Evolutionary conservation across 148 eudicot genomes (phyloP).

Genomic region (Amaranthus palmeri): DNA sequence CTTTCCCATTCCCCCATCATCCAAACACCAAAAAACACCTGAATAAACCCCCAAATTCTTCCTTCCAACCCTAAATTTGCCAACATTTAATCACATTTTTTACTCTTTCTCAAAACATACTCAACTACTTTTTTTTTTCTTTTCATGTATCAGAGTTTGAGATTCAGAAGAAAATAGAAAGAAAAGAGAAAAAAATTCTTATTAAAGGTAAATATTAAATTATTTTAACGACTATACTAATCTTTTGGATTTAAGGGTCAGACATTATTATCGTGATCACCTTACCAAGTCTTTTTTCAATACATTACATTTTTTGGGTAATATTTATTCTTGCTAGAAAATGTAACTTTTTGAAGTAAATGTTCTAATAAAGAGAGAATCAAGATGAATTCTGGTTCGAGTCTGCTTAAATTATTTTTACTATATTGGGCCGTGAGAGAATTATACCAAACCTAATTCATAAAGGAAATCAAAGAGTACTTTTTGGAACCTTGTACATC

Average conservation of each 20-base stretch:
- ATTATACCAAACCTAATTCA: conserved; percentile 24
- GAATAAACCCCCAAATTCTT: not conserved
- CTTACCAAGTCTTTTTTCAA: no score
- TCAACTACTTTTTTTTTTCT: no score
- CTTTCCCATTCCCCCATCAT: not conserved
- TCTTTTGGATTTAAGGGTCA: no score
- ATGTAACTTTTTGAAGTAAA: conserved; percentile 8
- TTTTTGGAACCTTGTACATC: conserved; percentile 12
- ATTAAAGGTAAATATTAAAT: conserved; percentile 15
- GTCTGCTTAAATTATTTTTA: no score
- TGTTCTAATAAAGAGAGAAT: conserved; percentile 5
- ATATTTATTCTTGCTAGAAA: conserved; percentile 8
- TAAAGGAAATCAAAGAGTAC: conserved; percentile 1
- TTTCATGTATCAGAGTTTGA: not conserved
- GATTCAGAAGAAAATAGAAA: conserved; percentile 4
- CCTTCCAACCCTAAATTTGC: not conserved
- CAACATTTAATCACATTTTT: no score
- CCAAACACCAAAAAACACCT: not conserved
- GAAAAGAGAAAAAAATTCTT: not conserved
- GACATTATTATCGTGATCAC: no score
- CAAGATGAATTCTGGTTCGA: not conserved
- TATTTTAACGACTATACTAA: no score
- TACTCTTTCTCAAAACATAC: not conserved
- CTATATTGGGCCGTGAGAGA: not conserved
- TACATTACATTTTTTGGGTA: no score